phyloP scores from a whole-genome alignment of 768 basidiomycete species.

The Clavaria fumosa region DNA sequence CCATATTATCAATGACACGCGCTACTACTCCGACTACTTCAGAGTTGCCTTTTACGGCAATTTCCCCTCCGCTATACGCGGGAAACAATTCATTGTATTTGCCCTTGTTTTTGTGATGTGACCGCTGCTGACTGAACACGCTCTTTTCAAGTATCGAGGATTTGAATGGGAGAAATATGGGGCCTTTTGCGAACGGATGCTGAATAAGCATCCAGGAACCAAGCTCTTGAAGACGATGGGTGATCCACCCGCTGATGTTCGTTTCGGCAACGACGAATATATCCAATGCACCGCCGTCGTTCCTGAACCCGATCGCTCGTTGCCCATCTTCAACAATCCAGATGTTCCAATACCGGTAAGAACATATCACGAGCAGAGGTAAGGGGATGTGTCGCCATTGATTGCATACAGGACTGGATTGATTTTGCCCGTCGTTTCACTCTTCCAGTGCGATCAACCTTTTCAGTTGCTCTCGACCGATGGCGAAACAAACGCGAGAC shows the following conservation, averaged over 20 bases:
- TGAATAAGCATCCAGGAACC: conserved; percentile 79
- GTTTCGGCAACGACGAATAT: conserved; percentile 64
- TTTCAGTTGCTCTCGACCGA: conserved; percentile 63
- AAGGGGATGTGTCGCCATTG: conserved; percentile 2
- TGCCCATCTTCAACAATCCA: conserved; percentile 71
- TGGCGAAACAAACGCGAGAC: conserved; percentile 47
- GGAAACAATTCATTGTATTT: conserved; percentile 83
- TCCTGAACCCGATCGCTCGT: conserved; percentile 68
- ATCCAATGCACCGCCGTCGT: conserved; percentile 79
- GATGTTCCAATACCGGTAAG: conserved; percentile 70
- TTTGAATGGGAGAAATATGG: conserved; percentile 91
- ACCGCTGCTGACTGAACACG: conserved; percentile 6
- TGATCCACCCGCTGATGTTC: conserved; percentile 70
- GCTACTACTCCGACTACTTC: conserved; percentile 88
- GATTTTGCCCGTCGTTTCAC: conserved; percentile 6
- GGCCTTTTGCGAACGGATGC: conserved; percentile 80
- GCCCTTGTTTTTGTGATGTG: not conserved
- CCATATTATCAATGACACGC: conserved; percentile 68
- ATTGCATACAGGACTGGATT: not conserved
- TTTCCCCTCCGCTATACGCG: conserved; percentile 70
- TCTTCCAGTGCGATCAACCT: conserved; percentile 55
- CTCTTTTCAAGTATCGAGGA: conserved; percentile 59
- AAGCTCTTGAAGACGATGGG: conserved; percentile 57
- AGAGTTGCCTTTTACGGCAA: conserved; percentile 87
- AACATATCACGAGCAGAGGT: conserved; percentile 82